Percentiles rank a stretch among this genome's conserved stretches.
phyloP scores from a whole-genome alignment of 768 basidiomycete genomes.

The Macrolepiota fuliginosa region DNA sequence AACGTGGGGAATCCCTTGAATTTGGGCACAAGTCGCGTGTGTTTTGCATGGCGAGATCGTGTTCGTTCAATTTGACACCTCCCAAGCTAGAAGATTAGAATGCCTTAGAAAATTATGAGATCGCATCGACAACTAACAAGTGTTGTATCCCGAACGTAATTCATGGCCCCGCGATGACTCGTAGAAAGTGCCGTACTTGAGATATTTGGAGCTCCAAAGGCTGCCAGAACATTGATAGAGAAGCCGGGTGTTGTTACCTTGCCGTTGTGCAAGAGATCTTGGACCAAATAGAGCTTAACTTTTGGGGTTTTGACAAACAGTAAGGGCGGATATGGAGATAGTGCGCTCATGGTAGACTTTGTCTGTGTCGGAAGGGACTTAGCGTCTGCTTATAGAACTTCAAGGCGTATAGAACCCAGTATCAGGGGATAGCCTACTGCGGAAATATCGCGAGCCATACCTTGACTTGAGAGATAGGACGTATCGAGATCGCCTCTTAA shows the following conservation, averaged over 20 bases:
- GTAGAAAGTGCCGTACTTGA: neutral
- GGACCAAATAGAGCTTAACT: neutral
- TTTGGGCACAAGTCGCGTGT: neutral
- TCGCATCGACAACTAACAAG: neutral
- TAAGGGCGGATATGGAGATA: neutral
- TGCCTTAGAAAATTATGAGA: neutral
- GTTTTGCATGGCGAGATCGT: neutral
- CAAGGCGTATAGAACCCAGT: no score
- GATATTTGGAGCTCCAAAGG: no score
- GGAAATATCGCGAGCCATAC: no score
- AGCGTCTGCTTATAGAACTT: no score
- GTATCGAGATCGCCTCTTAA: no score
- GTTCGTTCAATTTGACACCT: neutral
- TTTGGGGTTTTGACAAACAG: neutral
- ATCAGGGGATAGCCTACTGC: no score
- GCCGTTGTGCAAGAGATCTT: neutral
- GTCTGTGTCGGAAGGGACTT: no score
- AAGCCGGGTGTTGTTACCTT: neutral
- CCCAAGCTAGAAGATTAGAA: neutral
- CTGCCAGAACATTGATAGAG: conserved; percentile 1
- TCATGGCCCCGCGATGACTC: neutral
- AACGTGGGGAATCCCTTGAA: neutral
- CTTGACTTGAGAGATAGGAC: no score
- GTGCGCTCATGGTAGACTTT: neutral
- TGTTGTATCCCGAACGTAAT: neutral